phyloP scores from a whole-genome alignment of 1,284 basidiomycete genomes.

The Peniophora sp. region DNA sequence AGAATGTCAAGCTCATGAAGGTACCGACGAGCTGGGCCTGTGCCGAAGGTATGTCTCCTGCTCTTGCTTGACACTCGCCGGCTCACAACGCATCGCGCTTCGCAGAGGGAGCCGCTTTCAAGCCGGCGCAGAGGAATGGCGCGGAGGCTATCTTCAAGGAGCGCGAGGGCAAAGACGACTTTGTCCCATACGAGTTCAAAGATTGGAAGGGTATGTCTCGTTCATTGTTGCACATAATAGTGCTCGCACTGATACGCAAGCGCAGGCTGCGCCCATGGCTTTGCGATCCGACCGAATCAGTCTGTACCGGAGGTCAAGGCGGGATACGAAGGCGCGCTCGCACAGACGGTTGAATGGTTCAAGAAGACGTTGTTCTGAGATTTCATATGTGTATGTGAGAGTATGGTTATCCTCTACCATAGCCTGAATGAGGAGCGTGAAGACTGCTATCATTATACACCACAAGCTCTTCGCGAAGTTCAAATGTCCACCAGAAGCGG shows the following conservation, averaged over 20 bases:
- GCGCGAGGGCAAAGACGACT: slow-evolving; percentile 33
- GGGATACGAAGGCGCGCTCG: slow-evolving; percentile 32
- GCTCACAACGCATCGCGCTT: neutral
- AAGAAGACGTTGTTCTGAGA: slow-evolving; percentile 19
- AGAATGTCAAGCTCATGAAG: slow-evolving; percentile 37
- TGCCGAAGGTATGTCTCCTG: slow-evolving; percentile 40
- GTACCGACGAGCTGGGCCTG: slow-evolving; percentile 48
- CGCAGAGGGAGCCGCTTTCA: slow-evolving; percentile 44
- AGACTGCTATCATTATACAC: too few relatives aligned
- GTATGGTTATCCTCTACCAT: too few relatives aligned
- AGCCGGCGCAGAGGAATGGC: slow-evolving; percentile 26
- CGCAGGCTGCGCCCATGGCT: slow-evolving; percentile 39
- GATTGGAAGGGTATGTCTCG: slow-evolving; percentile 43
- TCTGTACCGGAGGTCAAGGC: slow-evolving; percentile 28
- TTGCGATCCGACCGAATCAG: slow-evolving; percentile 35
- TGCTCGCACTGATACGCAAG: neutral
- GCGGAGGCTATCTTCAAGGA: slow-evolving; percentile 36
- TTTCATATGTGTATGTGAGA: too few relatives aligned
- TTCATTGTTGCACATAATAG: neutral
- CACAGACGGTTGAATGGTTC: slow-evolving; percentile 28
- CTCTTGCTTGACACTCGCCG: neutral
- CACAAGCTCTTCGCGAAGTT: too few relatives aligned
- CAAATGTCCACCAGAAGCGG: too few relatives aligned
- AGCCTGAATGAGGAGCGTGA: too few relatives aligned
- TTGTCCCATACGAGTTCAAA: slow-evolving; percentile 45